A percentile compares a stretch with the other conserved stretches of the same genome.
Conservation (phyloP, 23 red algal species). For the Agarophyton chilense region DNA sequence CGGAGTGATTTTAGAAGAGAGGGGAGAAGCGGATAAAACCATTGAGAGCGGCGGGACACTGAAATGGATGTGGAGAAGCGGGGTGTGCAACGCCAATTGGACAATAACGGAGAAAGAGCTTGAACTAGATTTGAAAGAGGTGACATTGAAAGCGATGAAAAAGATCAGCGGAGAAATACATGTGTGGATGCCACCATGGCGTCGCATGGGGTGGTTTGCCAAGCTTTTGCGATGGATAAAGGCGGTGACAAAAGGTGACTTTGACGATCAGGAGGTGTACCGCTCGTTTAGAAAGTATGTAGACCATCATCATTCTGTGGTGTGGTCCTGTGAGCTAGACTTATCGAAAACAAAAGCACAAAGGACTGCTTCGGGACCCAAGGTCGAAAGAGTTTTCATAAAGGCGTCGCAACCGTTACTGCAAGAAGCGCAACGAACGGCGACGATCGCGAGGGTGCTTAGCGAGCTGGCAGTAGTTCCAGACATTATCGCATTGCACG, state of each 20-base stretch:
- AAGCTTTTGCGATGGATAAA: background rate
- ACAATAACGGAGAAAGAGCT: background rate
- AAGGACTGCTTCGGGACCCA: background rate
- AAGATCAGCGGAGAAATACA: background rate
- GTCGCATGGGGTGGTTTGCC: background rate
- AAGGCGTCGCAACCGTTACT: background rate
- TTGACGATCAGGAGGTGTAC: background rate
- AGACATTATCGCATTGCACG: background rate
- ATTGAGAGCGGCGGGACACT: background rate
- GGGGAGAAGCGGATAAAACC: background rate
- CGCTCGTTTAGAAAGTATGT: background rate
- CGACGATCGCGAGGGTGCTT: slow-evolving; percentile 11
- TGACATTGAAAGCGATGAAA: background rate
- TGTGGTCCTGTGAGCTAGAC: background rate
- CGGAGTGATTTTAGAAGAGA: background rate
- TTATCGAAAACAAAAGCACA: background rate
- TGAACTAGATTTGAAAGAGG: background rate
- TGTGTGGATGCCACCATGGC: background rate
- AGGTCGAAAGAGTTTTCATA: background rate
- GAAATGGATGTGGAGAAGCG: background rate
- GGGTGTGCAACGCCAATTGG: background rate
- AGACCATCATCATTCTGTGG: background rate
- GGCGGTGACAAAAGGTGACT: background rate
- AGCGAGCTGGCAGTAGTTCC: background rate
- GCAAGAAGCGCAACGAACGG: background rate